phyloP scores from a whole-genome alignment of 257 asterid genomes.

The Fraxinus pennsylvanica region DNA sequence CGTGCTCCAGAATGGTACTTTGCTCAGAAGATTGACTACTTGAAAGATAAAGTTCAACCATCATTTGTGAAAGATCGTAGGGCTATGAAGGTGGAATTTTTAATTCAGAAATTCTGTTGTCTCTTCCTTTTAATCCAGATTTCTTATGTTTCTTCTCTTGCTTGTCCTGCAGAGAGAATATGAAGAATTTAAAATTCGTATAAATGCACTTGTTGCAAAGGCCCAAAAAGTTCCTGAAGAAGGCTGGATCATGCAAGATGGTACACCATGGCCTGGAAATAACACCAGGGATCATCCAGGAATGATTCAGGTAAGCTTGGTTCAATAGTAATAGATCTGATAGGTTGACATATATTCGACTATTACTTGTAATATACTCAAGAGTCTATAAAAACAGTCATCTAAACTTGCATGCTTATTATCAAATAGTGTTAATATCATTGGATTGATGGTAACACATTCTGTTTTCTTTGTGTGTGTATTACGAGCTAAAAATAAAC shows the following conservation, averaged over 20 bases:
- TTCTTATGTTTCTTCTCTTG: constrained; percentile 30
- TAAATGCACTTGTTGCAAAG: constrained; percentile 82
- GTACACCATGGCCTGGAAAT: constrained; percentile 99
- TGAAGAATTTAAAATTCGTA: constrained; percentile 88
- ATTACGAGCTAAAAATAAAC: not conserved
- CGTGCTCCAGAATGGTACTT: constrained; percentile 99
- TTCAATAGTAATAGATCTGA: constrained; percentile 5
- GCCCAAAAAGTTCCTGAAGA: constrained; percentile 93
- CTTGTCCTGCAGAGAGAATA: constrained; percentile 74
- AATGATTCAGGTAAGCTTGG: constrained; percentile 79
- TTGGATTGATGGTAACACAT: not conserved
- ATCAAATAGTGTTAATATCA: not conserved
- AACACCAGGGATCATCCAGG: constrained; percentile 98
- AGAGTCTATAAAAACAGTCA: not conserved
- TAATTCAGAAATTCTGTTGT: not conserved
- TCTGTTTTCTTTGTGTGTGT: not conserved
- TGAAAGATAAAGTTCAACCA: constrained; percentile 89
- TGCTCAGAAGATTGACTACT: constrained; percentile 80
- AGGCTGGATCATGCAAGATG: constrained; percentile 99
- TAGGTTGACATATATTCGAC: not conserved
- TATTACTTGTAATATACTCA: not conserved
- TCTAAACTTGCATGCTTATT: not conserved
- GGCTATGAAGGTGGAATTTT: constrained; percentile 82
- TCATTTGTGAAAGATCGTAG: constrained; percentile 93
- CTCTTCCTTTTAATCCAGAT: constrained; percentile 24